phyloP scores from a whole-genome alignment of 1,284 basidiomycete genomes.

The Pholiota adiposa region DNA sequence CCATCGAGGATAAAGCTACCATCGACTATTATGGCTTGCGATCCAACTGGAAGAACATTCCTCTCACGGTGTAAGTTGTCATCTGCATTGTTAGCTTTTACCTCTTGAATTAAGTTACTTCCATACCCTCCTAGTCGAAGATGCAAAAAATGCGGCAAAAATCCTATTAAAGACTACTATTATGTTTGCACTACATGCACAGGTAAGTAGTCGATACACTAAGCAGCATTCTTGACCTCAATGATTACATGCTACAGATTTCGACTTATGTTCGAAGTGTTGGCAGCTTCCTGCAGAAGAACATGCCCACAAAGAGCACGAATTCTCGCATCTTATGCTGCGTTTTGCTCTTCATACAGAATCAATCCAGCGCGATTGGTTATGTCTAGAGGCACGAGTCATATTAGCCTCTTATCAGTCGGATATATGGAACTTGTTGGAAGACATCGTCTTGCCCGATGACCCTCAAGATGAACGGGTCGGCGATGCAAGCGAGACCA shows the following conservation, averaged over 20 bases:
- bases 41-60: neutral
- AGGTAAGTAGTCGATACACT: no score
- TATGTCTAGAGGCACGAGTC: neutral
- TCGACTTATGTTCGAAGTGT: slow-evolving; percentile 18
- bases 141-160: neutral
- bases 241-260: slow-evolving; percentile 6
- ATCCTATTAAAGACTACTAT: neutral
- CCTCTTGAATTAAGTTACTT: neutral
- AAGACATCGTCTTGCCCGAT: no score
- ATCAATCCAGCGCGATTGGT: slow-evolving; percentile 2
- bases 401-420: no score
- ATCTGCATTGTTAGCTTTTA: neutral
- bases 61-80: neutral
- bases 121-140: neutral
- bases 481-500: no score
- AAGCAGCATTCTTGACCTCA: no score
- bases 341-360: slow-evolving; percentile 5
- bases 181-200: slow-evolving; percentile 11
- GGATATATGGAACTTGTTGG: no score
- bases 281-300: slow-evolving; percentile 1
- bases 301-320: neutral
- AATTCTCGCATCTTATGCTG: slow-evolving; percentile 5
- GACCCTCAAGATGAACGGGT: no score
- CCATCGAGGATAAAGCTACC: neutral
- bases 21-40: neutral